Evolutionary conservation across 768 basidiomycete species (phyloP).

Genomic region (Peribolospora kevripleyi): DNA sequence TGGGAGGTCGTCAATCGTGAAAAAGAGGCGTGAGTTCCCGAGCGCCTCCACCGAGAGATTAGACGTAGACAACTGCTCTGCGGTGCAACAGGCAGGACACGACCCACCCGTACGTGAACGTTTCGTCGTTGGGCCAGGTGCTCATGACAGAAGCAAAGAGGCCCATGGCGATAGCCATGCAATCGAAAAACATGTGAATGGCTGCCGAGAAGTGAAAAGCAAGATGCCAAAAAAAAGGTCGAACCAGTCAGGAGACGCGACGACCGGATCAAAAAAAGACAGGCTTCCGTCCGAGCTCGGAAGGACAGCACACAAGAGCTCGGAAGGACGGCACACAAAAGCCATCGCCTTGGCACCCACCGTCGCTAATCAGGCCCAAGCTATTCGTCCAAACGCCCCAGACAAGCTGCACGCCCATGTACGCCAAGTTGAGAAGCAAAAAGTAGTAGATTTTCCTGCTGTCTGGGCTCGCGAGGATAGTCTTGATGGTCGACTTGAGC

Average conservation of each 20-base stretch:
- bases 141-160: conserved; percentile 93
- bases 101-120: conserved; percentile 78
- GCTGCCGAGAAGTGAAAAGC: conserved; percentile 27
- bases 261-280: not conserved
- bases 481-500: conserved; percentile 43
- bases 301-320: not conserved
- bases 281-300: not conserved
- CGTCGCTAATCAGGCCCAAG: conserved; percentile 85
- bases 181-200: conserved; percentile 99
- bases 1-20: conserved; percentile 14
- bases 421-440: conserved; percentile 72
- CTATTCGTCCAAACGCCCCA: conserved; percentile 88
- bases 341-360: conserved; percentile 24
- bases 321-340: not conserved
- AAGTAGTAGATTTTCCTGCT: conserved; percentile 94
- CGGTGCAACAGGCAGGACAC: not conserved
- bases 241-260: not conserved
- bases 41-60: not conserved
- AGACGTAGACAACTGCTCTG: not conserved
- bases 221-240: not conserved
- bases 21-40: not conserved
- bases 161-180: conserved; percentile 86
- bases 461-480: conserved; percentile 71
- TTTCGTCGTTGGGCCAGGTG: conserved; percentile 82
- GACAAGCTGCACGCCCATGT: conserved; percentile 85